These are phyloP conservation scores for Saturnispora halmiae DNA, from an alignment of 805 yeast species.

Conservation along the genomic window DNA sequence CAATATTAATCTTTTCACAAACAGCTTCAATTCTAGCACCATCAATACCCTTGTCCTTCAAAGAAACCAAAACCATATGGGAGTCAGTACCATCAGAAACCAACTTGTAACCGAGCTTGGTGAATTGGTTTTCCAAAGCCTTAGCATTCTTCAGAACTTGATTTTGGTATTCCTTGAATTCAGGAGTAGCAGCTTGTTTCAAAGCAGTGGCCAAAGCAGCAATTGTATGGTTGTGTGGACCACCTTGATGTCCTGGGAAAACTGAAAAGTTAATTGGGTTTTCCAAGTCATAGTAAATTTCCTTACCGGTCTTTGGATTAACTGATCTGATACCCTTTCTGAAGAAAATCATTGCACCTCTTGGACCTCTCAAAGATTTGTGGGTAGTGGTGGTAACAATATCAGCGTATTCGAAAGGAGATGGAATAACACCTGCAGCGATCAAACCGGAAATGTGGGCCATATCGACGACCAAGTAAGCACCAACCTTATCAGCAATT, in stretches of 20 bases:
- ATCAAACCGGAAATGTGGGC: slow-evolving; percentile 95
- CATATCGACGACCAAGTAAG: slow-evolving; percentile 90
- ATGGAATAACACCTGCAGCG: slow-evolving; percentile 88
- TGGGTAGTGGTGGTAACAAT: slow-evolving; percentile 97
- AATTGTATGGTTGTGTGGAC: slow-evolving; percentile 98
- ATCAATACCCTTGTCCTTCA: slow-evolving; percentile 73
- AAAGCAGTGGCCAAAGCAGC: slow-evolving; percentile 93
- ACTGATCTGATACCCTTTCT: slow-evolving; percentile 86
- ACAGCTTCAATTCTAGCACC: slow-evolving; percentile 95
- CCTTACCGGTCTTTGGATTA: slow-evolving; percentile 71
- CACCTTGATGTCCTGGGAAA: slow-evolving; percentile 99
- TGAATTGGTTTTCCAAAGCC: slow-evolving; percentile 62
- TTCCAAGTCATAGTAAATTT: slow-evolving; percentile 79
- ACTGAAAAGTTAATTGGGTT: slow-evolving; percentile 90
- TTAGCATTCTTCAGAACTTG: slow-evolving; percentile 76
- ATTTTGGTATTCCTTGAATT: slow-evolving; percentile 77
- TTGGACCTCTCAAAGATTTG: slow-evolving; percentile 96
- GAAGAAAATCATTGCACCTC: slow-evolving; percentile 97
- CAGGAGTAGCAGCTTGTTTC: slow-evolving; percentile 85
- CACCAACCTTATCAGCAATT: slow-evolving; percentile 89
- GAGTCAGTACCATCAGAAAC: slow-evolving; percentile 94
- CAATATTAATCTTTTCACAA: slow-evolving; percentile 83
- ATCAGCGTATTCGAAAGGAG: slow-evolving; percentile 90
- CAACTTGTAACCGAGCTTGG: slow-evolving; percentile 56
- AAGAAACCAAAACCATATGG: slow-evolving; percentile 78